Conservation (phyloP, 2,329 filamentous ascomycete species). For the Beauveria rudraprayagi region DNA sequence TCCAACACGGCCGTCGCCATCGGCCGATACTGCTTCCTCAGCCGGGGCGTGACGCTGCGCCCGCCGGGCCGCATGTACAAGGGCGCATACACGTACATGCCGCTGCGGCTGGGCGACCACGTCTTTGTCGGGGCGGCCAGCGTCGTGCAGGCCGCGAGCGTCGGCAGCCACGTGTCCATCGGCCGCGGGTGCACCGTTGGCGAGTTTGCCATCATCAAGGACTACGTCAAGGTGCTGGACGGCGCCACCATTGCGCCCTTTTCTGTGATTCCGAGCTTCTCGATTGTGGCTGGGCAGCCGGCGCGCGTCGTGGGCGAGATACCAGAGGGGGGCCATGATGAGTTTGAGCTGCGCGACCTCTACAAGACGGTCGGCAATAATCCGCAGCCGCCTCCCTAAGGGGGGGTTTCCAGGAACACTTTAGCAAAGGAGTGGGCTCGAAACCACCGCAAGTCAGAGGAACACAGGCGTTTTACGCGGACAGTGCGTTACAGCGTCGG, state of each 20-base stretch:
- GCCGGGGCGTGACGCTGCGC: slow-evolving; percentile 66
- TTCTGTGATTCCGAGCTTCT: slow-evolving; percentile 90
- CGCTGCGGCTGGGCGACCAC: slow-evolving; percentile 88
- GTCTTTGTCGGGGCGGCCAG: slow-evolving; percentile 75
- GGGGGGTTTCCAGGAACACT: too few species aligned
- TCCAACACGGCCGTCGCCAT: slow-evolving; percentile 67
- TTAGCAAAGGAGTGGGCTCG: too few species aligned
- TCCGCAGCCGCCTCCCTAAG: slow-evolving; percentile 21
- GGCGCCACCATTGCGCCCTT: slow-evolving; percentile 74
- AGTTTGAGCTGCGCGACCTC: slow-evolving; percentile 55
- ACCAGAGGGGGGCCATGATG: slow-evolving; percentile 59
- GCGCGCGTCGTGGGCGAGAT: slow-evolving; percentile 76
- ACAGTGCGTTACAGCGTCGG: neutral
- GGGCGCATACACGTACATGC: slow-evolving; percentile 73
- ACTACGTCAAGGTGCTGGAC: slow-evolving; percentile 82
- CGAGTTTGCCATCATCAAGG: slow-evolving; percentile 86
- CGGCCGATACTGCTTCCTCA: slow-evolving; percentile 85
- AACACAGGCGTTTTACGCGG: neutral
- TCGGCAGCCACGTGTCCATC: slow-evolving; percentile 82
- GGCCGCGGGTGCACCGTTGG: slow-evolving; percentile 70
- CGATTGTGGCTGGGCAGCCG: slow-evolving; percentile 77
- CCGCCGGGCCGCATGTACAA: slow-evolving; percentile 79
- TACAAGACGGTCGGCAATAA: slow-evolving; percentile 59
- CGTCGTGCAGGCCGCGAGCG: slow-evolving; percentile 72
- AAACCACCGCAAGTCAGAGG: neutral